Conservation (phyloP, 768 basidiomycete species). For the Kwoniella mangroviensis region DNA sequence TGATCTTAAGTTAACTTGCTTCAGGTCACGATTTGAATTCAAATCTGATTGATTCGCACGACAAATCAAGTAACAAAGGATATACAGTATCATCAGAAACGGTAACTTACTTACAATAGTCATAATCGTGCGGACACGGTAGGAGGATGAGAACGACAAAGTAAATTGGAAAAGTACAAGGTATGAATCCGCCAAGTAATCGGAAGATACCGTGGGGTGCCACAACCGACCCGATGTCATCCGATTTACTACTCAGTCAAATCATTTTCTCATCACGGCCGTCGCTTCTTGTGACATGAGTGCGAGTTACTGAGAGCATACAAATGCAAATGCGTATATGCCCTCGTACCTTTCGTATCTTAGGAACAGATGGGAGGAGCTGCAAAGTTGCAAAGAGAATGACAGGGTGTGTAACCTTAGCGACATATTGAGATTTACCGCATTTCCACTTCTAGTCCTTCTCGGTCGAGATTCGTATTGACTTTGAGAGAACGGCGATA, state of each 20-base stretch:
- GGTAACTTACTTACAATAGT: background rate
- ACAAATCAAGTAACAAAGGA: background rate
- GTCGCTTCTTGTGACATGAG: background rate
- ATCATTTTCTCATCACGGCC: background rate
- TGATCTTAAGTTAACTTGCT: background rate
- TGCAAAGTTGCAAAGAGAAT: background rate
- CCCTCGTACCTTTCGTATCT: background rate
- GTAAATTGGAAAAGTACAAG: background rate
- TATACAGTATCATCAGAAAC: background rate
- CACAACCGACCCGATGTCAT: constrained; percentile 5
- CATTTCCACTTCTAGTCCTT: background rate
- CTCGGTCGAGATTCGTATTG: background rate
- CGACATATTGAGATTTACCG: background rate
- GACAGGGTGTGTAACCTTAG: background rate
- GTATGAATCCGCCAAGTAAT: background rate
- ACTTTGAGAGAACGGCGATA: background rate
- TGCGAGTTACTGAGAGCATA: background rate
- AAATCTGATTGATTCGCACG: background rate
- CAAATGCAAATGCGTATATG: background rate
- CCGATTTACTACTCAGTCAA: background rate
- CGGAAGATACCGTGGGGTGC: constrained; percentile 9
- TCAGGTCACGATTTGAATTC: background rate
- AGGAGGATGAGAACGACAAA: background rate
- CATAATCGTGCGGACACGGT: background rate
- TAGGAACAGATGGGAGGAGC: background rate